Percentiles rank a stretch among this genome's conserved stretches.
Evolutionary conservation across 257 asterid genomes (phyloP).

Genomic region (Ilex aquifolium): DNA sequence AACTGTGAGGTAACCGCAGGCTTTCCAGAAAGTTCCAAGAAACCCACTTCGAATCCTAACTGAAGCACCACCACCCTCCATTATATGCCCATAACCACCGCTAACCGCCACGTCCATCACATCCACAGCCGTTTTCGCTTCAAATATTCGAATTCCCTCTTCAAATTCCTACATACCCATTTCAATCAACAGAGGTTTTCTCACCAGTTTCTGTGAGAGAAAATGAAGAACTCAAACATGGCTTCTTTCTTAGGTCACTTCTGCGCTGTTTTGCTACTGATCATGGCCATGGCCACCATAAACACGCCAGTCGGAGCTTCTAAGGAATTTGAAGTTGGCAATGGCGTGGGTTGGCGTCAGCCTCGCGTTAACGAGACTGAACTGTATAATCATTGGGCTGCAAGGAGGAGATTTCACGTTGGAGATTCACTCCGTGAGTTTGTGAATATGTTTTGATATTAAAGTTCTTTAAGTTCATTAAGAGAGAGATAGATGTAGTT

Average conservation of each 20-base stretch:
- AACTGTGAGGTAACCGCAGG: too few species aligned
- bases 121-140: too few species aligned
- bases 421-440: constrained; percentile 72
- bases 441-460: neutral
- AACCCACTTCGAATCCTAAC: too few species aligned
- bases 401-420: constrained; percentile 38
- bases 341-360: constrained; percentile 48
- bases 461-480: neutral
- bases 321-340: constrained; percentile 68
- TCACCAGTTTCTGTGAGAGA: neutral
- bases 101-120: too few species aligned
- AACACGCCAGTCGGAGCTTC: constrained; percentile 21
- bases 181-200: neutral
- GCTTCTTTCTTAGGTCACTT: constrained; percentile 5
- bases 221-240: constrained; percentile 14
- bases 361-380: constrained; percentile 39
- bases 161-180: neutral
- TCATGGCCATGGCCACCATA: constrained; percentile 5
- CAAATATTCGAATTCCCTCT: too few species aligned
- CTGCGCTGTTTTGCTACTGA: constrained; percentile 9
- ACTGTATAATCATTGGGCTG: constrained; percentile 51
- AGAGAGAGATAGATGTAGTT: too few species aligned
- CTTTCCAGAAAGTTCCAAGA: too few species aligned
- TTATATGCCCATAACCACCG: too few species aligned
- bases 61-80: too few species aligned